Evolutionary conservation across 805 yeast genomes (phyloP).

Genomic region (Brettanomyces anomalus): DNA sequence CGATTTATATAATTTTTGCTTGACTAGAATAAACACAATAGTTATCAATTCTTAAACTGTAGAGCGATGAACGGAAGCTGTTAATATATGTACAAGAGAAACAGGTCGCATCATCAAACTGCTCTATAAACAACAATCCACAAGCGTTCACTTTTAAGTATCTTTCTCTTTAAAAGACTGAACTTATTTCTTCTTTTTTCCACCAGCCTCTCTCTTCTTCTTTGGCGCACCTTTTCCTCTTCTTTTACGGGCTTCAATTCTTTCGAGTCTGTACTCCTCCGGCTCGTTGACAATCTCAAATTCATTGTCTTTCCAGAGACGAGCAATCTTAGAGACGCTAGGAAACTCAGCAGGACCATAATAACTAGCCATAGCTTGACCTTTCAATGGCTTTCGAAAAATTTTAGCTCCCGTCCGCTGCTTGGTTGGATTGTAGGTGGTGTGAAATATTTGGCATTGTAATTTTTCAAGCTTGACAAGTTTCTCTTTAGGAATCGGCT

Average conservation of each 20-base stretch:
- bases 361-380: slow-evolving; percentile 60
- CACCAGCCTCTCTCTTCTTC: slow-evolving; percentile 47
- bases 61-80: no score
- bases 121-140: not conserved
- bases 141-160: not conserved
- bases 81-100: no score
- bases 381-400: slow-evolving; percentile 58
- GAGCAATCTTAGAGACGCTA: slow-evolving; percentile 33
- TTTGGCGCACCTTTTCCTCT: slow-evolving; percentile 88
- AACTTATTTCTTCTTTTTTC: slow-evolving; percentile 27
- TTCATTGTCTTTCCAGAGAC: slow-evolving; percentile 17
- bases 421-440: slow-evolving; percentile 57
- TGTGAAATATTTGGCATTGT: slow-evolving; percentile 59
- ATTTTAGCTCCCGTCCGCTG: slow-evolving; percentile 68
- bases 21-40: no score
- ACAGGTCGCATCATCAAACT: not conserved
- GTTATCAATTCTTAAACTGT: no score
- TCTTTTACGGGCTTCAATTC: slow-evolving; percentile 60
- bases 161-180: not conserved
- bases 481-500: slow-evolving; percentile 34
- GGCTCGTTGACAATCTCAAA: slow-evolving; percentile 51
- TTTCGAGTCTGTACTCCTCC: slow-evolving; percentile 59
- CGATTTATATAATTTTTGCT: no score
- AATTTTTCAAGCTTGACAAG: slow-evolving; percentile 48
- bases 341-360: slow-evolving; percentile 71